These are phyloP conservation scores for Rhexocercosporidium sp. DNA, from an alignment of 2,329 filamentous ascomycete species.

Conservation along the genomic window DNA sequence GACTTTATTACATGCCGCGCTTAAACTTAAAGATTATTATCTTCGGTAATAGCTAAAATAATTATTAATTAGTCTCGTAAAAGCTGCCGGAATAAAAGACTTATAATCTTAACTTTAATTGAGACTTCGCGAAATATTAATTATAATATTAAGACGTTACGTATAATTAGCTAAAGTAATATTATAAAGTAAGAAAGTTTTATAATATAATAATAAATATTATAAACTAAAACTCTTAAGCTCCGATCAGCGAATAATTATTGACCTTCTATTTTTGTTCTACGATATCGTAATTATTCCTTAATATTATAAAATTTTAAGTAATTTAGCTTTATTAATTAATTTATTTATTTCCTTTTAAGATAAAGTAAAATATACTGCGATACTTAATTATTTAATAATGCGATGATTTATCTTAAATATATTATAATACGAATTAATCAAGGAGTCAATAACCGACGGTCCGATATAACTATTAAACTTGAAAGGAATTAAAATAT, in stretches of 20 bases:
- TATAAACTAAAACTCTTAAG: conserved; percentile 48
- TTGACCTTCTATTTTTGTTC: conserved; percentile 43
- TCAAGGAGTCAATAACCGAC: conserved; percentile 21
- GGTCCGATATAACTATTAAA: neutral
- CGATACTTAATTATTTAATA: conserved; percentile 48
- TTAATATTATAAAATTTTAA: conserved; percentile 47
- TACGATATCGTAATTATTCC: conserved; percentile 46
- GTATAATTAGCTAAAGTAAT: conserved; percentile 26
- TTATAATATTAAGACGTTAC: conserved; percentile 47
- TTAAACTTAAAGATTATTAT: conserved; percentile 48
- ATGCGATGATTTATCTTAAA: conserved; percentile 50
- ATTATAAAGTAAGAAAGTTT: conserved; percentile 13
- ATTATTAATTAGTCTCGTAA: conserved; percentile 29
- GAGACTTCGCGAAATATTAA: conserved; percentile 47
- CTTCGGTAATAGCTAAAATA: conserved; percentile 45
- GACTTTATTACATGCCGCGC: conserved; percentile 50
- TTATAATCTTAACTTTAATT: conserved; percentile 47
- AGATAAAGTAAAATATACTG: conserved; percentile 36
- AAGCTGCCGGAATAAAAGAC: conserved; percentile 20
- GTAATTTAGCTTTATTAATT: conserved; percentile 41
- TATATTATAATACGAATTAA: conserved; percentile 47
- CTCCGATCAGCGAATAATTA: conserved; percentile 43
- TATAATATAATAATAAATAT: conserved; percentile 49
- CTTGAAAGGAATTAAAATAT: conserved; percentile 27
- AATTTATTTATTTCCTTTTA: conserved; percentile 16